Conservation (phyloP, 1,284 basidiomycete genomes). For the Marasmius fiardii region DNA sequence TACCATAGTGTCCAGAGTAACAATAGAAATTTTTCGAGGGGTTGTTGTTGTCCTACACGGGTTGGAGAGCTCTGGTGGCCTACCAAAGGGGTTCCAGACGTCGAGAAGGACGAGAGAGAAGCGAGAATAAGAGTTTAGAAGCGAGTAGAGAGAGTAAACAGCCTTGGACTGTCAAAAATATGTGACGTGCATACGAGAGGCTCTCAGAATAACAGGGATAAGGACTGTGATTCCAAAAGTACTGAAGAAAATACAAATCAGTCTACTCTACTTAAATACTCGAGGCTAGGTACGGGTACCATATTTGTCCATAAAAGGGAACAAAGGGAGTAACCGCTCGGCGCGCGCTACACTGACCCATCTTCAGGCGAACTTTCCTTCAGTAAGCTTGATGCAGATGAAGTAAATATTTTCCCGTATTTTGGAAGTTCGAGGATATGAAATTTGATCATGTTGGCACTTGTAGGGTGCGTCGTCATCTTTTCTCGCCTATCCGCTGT, state of each 20-base stretch:
- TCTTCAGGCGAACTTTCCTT: too few relatives aligned
- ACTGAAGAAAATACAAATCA: too few relatives aligned
- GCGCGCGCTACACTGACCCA: too few relatives aligned
- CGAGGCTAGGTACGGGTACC: too few relatives aligned
- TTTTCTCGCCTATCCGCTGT: constrained; percentile 61
- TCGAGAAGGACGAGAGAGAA: not conserved
- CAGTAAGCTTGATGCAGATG: too few relatives aligned
- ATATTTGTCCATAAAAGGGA: too few relatives aligned
- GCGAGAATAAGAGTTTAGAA: not conserved
- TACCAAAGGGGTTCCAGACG: not conserved
- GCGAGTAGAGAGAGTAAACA: constrained; percentile 1
- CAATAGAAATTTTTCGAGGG: not conserved
- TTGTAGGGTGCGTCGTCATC: constrained; percentile 61
- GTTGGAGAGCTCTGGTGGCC: constrained; percentile 1
- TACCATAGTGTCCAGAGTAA: not conserved
- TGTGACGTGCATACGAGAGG: constrained; percentile 1
- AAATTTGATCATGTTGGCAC: constrained; percentile 82
- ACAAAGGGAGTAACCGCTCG: too few relatives aligned
- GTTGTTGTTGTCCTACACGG: not conserved
- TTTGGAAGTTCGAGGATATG: too few relatives aligned
- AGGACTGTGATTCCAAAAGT: not conserved
- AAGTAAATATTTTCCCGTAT: too few relatives aligned
- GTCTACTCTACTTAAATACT: too few relatives aligned
- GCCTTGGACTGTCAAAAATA: constrained; percentile 7
- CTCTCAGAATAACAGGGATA: not conserved